Evolutionary conservation across 305 asterid species (phyloP), one percentile per base, ranked within the genome.

Genomic region (Ilex paraguariensis): DNA sequence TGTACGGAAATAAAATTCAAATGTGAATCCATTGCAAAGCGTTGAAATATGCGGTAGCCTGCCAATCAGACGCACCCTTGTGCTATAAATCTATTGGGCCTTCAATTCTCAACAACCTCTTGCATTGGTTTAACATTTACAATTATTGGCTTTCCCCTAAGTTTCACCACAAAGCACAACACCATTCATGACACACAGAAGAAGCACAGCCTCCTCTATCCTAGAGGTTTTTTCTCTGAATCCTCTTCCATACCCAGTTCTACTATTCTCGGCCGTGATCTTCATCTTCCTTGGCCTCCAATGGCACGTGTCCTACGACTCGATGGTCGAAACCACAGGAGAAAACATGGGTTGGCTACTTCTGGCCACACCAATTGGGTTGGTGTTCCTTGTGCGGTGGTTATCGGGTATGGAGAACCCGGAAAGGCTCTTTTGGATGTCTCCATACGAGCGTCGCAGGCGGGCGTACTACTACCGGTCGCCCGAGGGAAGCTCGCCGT

Each of bases 201-300:
- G 42, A 36, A 36, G 42, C 42, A 36, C 42, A 36, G 42, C 42
- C 42, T 36, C 84, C 48, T 79, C 95, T 44, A 50, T 88, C 62
- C 15, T 74, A 7, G 91, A 83, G 7, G 73, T 33, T 0, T 91
- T 91, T 15, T 73, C 92, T 1, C 57, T 83, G 0, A 82, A 67
- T 66, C 97, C 98, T 57, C 4, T 84, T 3, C 98, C 98, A 0
- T 89, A 79, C 46, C 97, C 95, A 7, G 97, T 91, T 1, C 81
- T 89, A 0, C 80, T 87, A 7, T 14, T 89, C 70, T 28, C 87
- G 53, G 86, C 72, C 49, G 84, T 91, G 7, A 63, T 89, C 62
- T 84, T 64, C 64, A 21, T 87, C 75, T 87, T 91, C 67, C 95
- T 91, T 54, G 91, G 89, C 51, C 70, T 91, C 50, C 87, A 87